phyloP scores from a whole-genome alignment of 225 moss, liverwort and hornwort species.

The Pseudoscleropodium purum region DNA sequence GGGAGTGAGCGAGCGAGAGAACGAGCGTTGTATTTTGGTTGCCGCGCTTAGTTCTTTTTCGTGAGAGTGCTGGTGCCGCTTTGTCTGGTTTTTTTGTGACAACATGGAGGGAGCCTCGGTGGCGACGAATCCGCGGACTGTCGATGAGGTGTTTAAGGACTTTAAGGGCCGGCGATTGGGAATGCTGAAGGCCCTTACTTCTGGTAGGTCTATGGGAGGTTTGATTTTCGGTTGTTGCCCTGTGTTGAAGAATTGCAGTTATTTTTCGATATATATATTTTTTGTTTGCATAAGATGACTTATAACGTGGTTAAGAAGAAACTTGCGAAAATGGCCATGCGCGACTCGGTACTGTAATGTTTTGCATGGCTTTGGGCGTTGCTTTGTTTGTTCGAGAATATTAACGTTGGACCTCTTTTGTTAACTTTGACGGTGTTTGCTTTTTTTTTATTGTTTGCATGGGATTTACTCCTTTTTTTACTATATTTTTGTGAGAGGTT shows the following conservation, averaged over 20 bases:
- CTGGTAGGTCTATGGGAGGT: conserved; percentile 20
- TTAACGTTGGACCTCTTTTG: background rate
- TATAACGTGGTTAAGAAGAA: background rate
- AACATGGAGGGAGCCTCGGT: conserved; percentile 57
- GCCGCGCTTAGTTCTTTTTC: background rate
- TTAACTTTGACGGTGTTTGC: background rate
- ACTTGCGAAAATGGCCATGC: background rate
- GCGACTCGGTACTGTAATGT: background rate
- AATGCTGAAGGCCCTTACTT: conserved; percentile 64
- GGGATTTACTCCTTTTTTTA: background rate
- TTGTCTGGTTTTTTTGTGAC: conserved; percentile 1
- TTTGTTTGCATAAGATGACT: background rate
- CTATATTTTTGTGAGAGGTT: background rate
- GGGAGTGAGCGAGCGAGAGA: background rate
- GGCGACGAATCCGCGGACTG: conserved; percentile 60
- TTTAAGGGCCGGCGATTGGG: conserved; percentile 61
- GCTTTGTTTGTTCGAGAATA: background rate
- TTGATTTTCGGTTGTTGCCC: background rate
- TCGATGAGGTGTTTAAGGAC: conserved; percentile 66
- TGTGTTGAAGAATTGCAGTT: conserved; percentile 8
- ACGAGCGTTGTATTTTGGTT: background rate
- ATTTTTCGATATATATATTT: background rate
- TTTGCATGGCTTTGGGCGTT: background rate
- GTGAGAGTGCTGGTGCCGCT: background rate
- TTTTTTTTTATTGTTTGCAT: background rate